Evolutionary conservation across 805 yeast species (phyloP), one percentile per base, ranked within the genome.

Genomic region (Wickerhamiella azyma): DNA sequence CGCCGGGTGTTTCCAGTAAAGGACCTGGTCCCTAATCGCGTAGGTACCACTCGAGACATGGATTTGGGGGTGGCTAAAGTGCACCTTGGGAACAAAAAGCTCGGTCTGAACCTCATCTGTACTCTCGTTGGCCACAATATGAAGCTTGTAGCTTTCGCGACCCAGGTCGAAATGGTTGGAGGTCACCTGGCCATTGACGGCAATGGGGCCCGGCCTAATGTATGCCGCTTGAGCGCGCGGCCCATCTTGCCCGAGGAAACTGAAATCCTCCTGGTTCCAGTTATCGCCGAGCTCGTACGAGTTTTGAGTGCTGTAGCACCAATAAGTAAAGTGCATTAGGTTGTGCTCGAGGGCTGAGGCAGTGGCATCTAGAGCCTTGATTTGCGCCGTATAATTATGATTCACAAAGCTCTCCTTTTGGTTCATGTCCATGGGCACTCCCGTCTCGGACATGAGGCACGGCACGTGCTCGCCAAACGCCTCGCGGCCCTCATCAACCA

Each of bases 361-460:
- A 37, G 85, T 56, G 0, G 94, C 94, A 64, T 88, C 96, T 57
- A 84, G 63, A 0, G 95, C 94, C 11, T 72, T 65, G 8, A 80
- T 79, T 55, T 88, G 96, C 1, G 84, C 69, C 4, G 68, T 59
- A 58, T 75, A 86, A 49, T 75, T 73, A 0, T 84, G 82, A 49
- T 66, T 69, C 1, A 60, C 58, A 55, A 73, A 85, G 0, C 94
- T 82, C 45, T 64, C 67, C 57, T 81, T 83, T 49, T 75, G 70
- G 59, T 86, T 86, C 95, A 88, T 83, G 61, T 88, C 94, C 62
- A 80, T 84, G 3, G 96, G 96, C 81, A 86, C 83, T 5, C 96
- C 96, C 9, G 88, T 85, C 60, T 88, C 96, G 1, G 94, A 76
- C 69, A 88, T 76, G 32, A 86, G 65, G 4, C 80, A 72, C 0